Evolutionary conservation across 2,329 filamentous ascomycete species (phyloP), one percentile per base, ranked within the genome.

Genomic region (Neonectria hederae): DNA sequence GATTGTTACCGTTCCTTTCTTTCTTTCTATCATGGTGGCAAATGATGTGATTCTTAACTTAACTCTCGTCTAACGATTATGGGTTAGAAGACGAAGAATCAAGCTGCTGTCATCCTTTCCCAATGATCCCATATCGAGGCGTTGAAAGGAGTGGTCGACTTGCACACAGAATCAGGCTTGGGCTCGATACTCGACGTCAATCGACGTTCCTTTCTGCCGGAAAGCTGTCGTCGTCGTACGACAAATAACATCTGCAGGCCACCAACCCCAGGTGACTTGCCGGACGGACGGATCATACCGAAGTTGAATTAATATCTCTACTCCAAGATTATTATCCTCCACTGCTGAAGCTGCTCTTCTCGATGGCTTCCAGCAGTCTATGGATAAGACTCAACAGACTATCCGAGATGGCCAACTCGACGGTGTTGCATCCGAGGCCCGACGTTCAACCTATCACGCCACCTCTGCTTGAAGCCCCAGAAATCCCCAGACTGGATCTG

Each of bases 381-480:
- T 11, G 19, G 9, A 13, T 21, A 19, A 2, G 14, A 38, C 5
- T 8, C 35, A n/a, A 14, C 32, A n/a, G 35, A 17, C 46, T 4
- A 4, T 30, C n/a, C n/a, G 17, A 30, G 9, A 21, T 13, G 46
- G 4, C 35, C 17, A 19, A 30, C 17, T 30, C 5, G 4, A 30
- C n/a, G n/a, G 46, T 10, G 46, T 28, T 49, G 17, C 46, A 49
- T 14, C 14, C 5, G 38, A 46, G 11, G 17, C 17, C 11, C 22
- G 45, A 51, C 30, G 46, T 52, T 13, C 2, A n/a, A 55, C 22
- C 19, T 40, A 21, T 65, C 67, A 65, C 65, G 51, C 63, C 67
- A 68, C 35, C 17, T 58, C 35, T 62, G 58, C 62, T 60, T 62
- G 17, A 28, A 21, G 60, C 58, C 62, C 65, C 59, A 55, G 57